Evolutionary conservation across 2,329 filamentous ascomycete genomes (phyloP), one percentile per base, ranked within the genome.

Genomic region (Rosellinia necatrix): DNA sequence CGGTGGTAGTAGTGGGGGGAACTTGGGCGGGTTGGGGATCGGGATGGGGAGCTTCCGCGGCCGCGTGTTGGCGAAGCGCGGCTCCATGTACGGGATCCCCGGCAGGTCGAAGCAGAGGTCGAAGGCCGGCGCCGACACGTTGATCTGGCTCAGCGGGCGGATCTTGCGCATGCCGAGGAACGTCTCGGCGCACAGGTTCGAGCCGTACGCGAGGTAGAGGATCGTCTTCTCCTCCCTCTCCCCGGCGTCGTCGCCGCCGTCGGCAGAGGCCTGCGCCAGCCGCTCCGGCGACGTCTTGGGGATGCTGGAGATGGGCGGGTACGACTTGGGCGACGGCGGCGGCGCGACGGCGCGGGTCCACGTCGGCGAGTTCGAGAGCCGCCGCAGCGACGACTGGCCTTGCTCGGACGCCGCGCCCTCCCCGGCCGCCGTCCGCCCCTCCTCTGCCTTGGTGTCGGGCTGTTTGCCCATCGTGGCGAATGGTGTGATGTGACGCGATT

Each of bases 151-250:
- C 12, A 97, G 67, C 0, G 94, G 94, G 22, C 83, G 84, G 74
- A 97, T 93, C 58, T 88, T 88, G 49, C 93, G 87, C 57, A 74
- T 78, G 56, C 89, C 90, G 43, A 87, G 81, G 72, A 97, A 97
- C 0, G 90, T 96, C 70, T 91, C 78, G 12, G 87, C 84, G 58
- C 82, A 85, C 59, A 97, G 83, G 71, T 97, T 97, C 49, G 92
- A 96, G 64, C 93, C 94, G 71, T 97, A 97, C 9, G 92, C 93
- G 19, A 93, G 83, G 71, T 93, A 93, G 48, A 92, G 81, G 22
- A 92, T 79, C 1, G 88, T 89, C 27, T 64, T 58, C 38, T 65
- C 47, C 12, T 61, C 27, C 13, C 52, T 35, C 8, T 59, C 27
- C 12, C 53, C 40, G 9, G 64, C 58, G 29, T 67, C 53, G 7